phyloP scores from a whole-genome alignment of 2,329 filamentous ascomycete genomes.

The Hypoxylon sp. region DNA sequence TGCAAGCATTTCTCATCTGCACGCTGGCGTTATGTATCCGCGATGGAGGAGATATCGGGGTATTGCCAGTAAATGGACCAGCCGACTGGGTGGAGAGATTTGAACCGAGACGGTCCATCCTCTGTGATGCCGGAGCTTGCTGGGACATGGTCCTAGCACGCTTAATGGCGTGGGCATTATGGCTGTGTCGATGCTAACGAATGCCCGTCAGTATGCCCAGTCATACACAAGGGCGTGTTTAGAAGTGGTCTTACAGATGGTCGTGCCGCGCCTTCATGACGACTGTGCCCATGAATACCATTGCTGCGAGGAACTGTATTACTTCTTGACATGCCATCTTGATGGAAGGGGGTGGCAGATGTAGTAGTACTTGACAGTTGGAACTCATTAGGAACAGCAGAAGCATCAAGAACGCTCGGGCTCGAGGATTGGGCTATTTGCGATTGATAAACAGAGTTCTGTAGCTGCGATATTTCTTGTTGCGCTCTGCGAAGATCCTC shows the following conservation, averaged over 20 bases:
- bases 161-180: slow-evolving; percentile 53
- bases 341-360: slow-evolving; percentile 42
- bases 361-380: slow-evolving; percentile 49
- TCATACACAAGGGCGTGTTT: slow-evolving; percentile 31
- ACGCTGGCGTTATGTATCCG: slow-evolving; percentile 46
- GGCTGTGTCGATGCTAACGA: slow-evolving; percentile 49
- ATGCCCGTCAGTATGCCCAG: slow-evolving; percentile 43
- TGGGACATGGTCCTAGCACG: slow-evolving; percentile 57
- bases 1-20: slow-evolving; percentile 46
- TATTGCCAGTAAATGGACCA: slow-evolving; percentile 58
- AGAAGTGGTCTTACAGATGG: slow-evolving; percentile 52
- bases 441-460: slow-evolving; percentile 49
- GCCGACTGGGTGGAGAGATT: slow-evolving; percentile 59
- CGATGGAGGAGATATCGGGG: slow-evolving; percentile 57
- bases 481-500: slow-evolving; percentile 49
- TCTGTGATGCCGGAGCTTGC: slow-evolving; percentile 53
- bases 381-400: slow-evolving; percentile 50
- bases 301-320: slow-evolving; percentile 52
- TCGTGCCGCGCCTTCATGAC: slow-evolving; percentile 44
- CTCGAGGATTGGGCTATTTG: slow-evolving; percentile 46
- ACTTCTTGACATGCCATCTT: slow-evolving; percentile 52
- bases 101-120: slow-evolving; percentile 64
- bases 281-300: slow-evolving; percentile 47
- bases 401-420: slow-evolving; percentile 45
- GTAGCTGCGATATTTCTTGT: slow-evolving; percentile 49